phyloP scores from a whole-genome alignment of 2,329 filamentous ascomycete genomes.

The Penicillium sp. region DNA sequence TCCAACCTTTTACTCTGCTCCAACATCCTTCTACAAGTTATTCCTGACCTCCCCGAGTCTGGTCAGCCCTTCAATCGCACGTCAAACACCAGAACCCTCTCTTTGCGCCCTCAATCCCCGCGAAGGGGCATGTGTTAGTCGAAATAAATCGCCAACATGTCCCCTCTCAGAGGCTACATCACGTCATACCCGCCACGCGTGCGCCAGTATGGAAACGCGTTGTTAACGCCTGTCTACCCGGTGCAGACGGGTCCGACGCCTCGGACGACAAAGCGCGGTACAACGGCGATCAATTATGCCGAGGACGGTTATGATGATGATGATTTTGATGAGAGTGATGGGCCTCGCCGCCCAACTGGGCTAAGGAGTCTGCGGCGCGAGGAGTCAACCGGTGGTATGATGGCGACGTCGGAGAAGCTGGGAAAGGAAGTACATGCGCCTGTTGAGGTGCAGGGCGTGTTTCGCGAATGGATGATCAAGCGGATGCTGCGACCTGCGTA shows the following conservation, averaged over 20 bases:
- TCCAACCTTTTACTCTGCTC: not conserved
- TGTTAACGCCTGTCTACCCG: slow-evolving; percentile 81
- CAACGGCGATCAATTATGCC: slow-evolving; percentile 95
- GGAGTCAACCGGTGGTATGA: slow-evolving; percentile 66
- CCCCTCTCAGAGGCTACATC: slow-evolving; percentile 81
- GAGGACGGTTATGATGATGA: slow-evolving; percentile 89
- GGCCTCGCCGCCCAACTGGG: slow-evolving; percentile 72
- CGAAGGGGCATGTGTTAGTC: slow-evolving; percentile 43
- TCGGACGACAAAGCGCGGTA: slow-evolving; percentile 95
- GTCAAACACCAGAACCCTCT: slow-evolving; percentile 27
- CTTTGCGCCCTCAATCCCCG: slow-evolving; percentile 28
- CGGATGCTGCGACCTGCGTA: slow-evolving; percentile 53
- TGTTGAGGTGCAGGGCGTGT: slow-evolving; percentile 85
- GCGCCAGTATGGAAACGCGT: slow-evolving; percentile 86
- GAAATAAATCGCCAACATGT: slow-evolving; percentile 47
- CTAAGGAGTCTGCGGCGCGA: slow-evolving; percentile 80
- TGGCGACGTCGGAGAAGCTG: slow-evolving; percentile 72
- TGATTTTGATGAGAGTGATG: slow-evolving; percentile 67
- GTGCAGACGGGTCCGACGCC: slow-evolving; percentile 68
- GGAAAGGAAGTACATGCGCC: slow-evolving; percentile 80
- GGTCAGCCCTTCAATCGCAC: slow-evolving; percentile 24
- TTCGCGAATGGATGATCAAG: slow-evolving; percentile 94
- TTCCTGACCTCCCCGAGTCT: slow-evolving; percentile 9
- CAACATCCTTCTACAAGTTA: not conserved
- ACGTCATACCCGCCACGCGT: slow-evolving; percentile 90